A percentile compares a stretch with the other conserved stretches of the same genome.
These are phyloP conservation scores for Hygrophoropsis aurantiaca DNA, from an alignment of 768 basidiomycete species.

Conservation along the genomic window DNA sequence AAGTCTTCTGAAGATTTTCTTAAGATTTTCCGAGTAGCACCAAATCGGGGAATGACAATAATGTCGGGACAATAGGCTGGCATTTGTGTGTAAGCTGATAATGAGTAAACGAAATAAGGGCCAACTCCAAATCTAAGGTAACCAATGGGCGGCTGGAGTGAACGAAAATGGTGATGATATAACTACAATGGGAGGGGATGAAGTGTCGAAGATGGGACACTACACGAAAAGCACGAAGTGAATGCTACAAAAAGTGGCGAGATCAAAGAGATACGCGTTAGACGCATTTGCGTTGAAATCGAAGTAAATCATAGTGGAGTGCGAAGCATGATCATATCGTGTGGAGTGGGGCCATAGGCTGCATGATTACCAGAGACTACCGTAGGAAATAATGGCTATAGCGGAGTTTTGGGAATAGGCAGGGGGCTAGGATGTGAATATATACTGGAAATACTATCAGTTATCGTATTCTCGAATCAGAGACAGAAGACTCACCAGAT, in stretches of 20 bases:
- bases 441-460: not conserved
- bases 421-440: not conserved
- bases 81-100: too few species aligned
- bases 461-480: too few species aligned
- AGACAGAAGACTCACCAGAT: slow-evolving; percentile 2
- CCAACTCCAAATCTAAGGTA: too few species aligned
- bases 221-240: not conserved
- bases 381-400: not conserved
- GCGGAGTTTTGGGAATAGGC: not conserved
- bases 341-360: not conserved
- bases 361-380: not conserved
- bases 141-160: too few species aligned
- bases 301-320: not conserved
- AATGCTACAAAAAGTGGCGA: not conserved
- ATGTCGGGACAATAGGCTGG: too few species aligned
- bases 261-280: too few species aligned
- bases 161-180: not conserved
- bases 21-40: too few species aligned
- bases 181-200: not conserved
- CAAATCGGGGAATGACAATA: too few species aligned
- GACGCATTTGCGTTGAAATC: too few species aligned
- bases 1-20: too few species aligned
- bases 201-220: not conserved
- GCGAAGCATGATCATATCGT: not conserved
- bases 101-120: too few species aligned